Evolutionary conservation across 2,329 filamentous ascomycete species (phyloP).

Genomic region (Cercospora sp.): DNA sequence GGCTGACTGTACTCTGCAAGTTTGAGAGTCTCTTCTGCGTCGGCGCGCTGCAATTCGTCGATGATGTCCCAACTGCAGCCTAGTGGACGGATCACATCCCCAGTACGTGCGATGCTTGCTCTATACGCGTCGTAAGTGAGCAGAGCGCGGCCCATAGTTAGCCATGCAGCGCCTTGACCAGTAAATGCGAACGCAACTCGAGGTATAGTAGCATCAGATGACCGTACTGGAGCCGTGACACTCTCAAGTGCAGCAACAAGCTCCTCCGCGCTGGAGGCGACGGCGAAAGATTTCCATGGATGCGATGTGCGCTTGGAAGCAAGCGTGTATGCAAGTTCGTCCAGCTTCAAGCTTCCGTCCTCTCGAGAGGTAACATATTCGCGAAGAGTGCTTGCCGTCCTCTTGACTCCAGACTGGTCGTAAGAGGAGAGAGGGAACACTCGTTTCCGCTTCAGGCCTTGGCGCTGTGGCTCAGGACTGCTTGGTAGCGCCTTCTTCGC

Average conservation of each 20-base stretch:
- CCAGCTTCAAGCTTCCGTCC: not conserved
- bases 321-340: slow-evolving; percentile 18
- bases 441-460: not conserved
- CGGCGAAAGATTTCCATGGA: slow-evolving; percentile 11
- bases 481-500: not conserved
- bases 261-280: not conserved
- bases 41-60: slow-evolving; percentile 26
- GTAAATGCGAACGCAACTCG: slow-evolving; percentile 21
- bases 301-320: slow-evolving; percentile 13
- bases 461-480: not conserved
- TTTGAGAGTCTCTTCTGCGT: not conserved
- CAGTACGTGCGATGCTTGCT: slow-evolving; percentile 9
- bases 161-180: slow-evolving; percentile 29
- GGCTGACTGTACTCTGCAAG: slow-evolving; percentile 49
- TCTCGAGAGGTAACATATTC: not conserved
- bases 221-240: not conserved
- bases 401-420: not conserved
- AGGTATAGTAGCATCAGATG: slow-evolving; percentile 5
- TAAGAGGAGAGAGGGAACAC: slow-evolving; percentile 9
- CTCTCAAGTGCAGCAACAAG: not conserved
- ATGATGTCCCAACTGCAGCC: slow-evolving; percentile 26
- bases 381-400: not conserved
- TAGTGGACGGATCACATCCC: not conserved
- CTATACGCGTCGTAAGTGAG: slow-evolving; percentile 16
- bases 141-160: slow-evolving; percentile 28